Percentiles rank a stretch among this genome's conserved stretches.
These are phyloP conservation scores for Chlamydomonas sphaeroides DNA, from an alignment of 139 green algal genomes.

Conservation along the genomic window DNA sequence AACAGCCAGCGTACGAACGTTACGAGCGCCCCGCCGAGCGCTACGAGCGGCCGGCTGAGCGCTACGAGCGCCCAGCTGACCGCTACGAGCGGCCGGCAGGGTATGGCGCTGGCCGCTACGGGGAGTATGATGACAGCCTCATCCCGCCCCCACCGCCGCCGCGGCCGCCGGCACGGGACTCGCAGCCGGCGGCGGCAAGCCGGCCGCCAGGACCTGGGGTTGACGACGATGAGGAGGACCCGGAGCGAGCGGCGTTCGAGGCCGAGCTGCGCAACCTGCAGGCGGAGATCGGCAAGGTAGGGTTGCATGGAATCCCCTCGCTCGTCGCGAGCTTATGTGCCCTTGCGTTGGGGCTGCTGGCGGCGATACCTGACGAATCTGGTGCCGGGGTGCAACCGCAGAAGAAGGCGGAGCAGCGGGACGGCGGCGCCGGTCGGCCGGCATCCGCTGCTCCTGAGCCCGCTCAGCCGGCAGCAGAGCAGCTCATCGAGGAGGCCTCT, in stretches of 20 bases:
- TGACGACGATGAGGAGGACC: slow-evolving; percentile 33
- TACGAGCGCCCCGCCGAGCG: slow-evolving; percentile 23
- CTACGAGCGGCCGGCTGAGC: slow-evolving; percentile 35
- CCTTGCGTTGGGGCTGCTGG: too few species aligned
- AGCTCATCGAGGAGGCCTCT: not conserved
- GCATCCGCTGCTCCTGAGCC: not conserved
- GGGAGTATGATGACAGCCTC: slow-evolving; percentile 35
- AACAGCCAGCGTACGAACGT: slow-evolving; percentile 17
- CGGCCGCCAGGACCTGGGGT: not conserved
- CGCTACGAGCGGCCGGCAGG: not conserved
- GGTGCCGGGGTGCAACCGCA: too few species aligned
- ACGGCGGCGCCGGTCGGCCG: not conserved
- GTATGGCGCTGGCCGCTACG: slow-evolving; percentile 1
- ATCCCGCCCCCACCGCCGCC: slow-evolving; percentile 31
- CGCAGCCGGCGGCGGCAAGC: not conserved
- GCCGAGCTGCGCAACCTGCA: slow-evolving; percentile 39
- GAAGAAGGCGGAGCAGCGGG: slow-evolving; percentile 34
- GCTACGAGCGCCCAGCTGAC: slow-evolving; percentile 22
- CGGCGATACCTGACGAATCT: too few species aligned
- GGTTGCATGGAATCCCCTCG: too few species aligned
- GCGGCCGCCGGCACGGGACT: not conserved
- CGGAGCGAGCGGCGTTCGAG: slow-evolving; percentile 31
- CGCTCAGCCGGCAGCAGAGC: not conserved
- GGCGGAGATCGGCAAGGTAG: slow-evolving; percentile 32
- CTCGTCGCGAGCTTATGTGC: too few species aligned